phyloP scores from a whole-genome alignment of 2,329 filamentous ascomycete genomes.

The Apiospora hydei region DNA sequence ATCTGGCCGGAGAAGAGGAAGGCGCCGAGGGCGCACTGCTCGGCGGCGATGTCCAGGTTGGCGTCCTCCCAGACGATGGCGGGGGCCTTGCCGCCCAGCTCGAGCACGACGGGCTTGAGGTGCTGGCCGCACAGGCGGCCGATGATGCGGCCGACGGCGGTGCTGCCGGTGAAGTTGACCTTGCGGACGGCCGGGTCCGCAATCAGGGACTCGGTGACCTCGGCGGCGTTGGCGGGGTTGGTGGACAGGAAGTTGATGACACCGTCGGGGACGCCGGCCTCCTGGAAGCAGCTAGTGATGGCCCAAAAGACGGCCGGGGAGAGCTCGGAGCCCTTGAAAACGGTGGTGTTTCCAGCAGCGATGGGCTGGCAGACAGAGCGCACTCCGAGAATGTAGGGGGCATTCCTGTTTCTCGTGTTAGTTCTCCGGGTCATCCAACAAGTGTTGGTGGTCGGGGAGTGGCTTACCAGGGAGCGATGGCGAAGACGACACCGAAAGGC shows the following conservation, averaged over 20 bases:
- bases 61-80: slow-evolving; percentile 73
- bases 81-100: slow-evolving; percentile 74
- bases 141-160: slow-evolving; percentile 69
- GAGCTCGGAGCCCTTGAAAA: slow-evolving; percentile 69
- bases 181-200: slow-evolving; percentile 68
- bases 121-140: slow-evolving; percentile 67
- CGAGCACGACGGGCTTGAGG: slow-evolving; percentile 72
- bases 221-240: slow-evolving; percentile 61
- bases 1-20: slow-evolving; percentile 71
- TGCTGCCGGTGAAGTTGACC: slow-evolving; percentile 75
- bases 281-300: slow-evolving; percentile 62
- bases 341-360: slow-evolving; percentile 70
- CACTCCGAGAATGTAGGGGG: slow-evolving; percentile 50
- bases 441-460: slow-evolving; percentile 23
- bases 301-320: slow-evolving; percentile 64
- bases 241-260: slow-evolving; percentile 70
- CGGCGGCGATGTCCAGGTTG: slow-evolving; percentile 67
- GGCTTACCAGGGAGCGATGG: slow-evolving; percentile 70
- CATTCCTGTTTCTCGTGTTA: slow-evolving; percentile 44
- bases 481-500: slow-evolving; percentile 70
- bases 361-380: slow-evolving; percentile 61
- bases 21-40: slow-evolving; percentile 63
- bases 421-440: not conserved
- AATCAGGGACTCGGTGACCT: slow-evolving; percentile 67
- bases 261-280: slow-evolving; percentile 72